Evolutionary conservation across 164 flowering plant genomes (phyloP).

Genomic region (Annona squamosa): DNA sequence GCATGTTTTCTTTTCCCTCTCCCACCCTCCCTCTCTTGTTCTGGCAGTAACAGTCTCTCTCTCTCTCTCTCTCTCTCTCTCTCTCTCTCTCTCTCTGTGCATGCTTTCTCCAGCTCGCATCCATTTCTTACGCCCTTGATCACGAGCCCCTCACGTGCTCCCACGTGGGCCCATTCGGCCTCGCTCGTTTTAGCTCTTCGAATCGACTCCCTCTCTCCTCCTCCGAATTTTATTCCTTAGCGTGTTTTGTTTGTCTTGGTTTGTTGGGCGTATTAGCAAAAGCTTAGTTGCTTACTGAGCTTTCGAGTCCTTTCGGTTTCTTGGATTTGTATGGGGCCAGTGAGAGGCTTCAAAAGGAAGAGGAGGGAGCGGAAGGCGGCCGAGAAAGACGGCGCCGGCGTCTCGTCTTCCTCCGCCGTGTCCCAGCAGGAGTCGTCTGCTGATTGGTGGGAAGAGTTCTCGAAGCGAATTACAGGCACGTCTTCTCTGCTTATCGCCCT

Average conservation of each 20-base stretch:
- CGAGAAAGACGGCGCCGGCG: conserved; percentile 13
- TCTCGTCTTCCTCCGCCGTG: conserved; percentile 4
- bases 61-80: no score
- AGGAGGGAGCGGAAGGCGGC: conserved; percentile 27
- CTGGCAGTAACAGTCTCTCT: neutral
- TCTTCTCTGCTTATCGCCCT: neutral
- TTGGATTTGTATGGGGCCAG: conserved; percentile 40
- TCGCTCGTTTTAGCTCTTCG: conserved; percentile 2
- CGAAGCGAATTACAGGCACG: conserved; percentile 37
- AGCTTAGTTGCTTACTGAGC: neutral
- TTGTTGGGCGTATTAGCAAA: conserved; percentile 6
- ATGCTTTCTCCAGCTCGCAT: conserved; percentile 13
- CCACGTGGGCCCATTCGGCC: neutral
- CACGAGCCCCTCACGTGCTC: conserved; percentile 1
- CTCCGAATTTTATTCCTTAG: neutral
- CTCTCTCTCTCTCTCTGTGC: conserved; percentile 14
- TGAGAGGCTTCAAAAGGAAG: conserved; percentile 42
- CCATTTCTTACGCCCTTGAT: conserved; percentile 8
- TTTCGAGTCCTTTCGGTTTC: conserved; percentile 4
- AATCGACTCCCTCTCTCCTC: conserved; percentile 1
- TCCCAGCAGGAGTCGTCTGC: conserved; percentile 27
- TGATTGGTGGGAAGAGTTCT: conserved; percentile 56
- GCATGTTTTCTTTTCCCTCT: neutral
- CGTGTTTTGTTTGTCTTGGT: neutral
- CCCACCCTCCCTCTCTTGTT: neutral